Evolutionary conservation across 164 flowering plant species (phyloP).

Genomic region (Piper longum): DNA sequence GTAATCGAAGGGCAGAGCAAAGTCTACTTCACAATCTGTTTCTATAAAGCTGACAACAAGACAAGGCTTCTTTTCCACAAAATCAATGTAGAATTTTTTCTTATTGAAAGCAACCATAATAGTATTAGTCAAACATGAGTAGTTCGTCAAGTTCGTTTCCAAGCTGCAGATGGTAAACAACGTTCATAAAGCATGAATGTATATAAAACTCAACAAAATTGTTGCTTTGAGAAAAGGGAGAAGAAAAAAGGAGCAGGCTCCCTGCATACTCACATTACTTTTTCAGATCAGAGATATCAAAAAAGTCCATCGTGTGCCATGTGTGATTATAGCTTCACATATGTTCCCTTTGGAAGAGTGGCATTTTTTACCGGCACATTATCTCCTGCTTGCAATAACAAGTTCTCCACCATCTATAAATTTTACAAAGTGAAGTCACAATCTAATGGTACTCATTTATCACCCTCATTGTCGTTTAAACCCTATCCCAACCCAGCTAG

Average conservation of each 20-base stretch:
- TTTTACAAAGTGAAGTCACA: neutral
- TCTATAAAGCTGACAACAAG: slow-evolving; percentile 78
- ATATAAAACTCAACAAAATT: too few relatives aligned
- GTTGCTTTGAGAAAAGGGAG: neutral
- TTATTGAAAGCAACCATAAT: slow-evolving; percentile 92
- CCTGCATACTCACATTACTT: slow-evolving; percentile 53
- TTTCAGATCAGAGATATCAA: slow-evolving; percentile 93
- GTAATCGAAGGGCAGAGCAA: slow-evolving; percentile 95
- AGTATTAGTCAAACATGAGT: slow-evolving; percentile 81
- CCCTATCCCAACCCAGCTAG: too few relatives aligned
- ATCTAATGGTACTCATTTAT: too few relatives aligned
- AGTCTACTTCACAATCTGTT: slow-evolving; percentile 97
- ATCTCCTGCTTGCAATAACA: slow-evolving; percentile 87
- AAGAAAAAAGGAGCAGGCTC: neutral
- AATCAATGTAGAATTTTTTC: slow-evolving; percentile 82
- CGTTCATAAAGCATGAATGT: too few relatives aligned
- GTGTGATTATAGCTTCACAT: slow-evolving; percentile 79
- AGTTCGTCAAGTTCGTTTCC: slow-evolving; percentile 91
- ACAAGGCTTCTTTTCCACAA: slow-evolving; percentile 78
- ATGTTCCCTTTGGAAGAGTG: slow-evolving; percentile 84
- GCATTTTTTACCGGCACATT: slow-evolving; percentile 73
- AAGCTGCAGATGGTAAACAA: slow-evolving; percentile 36
- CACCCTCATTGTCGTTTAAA: too few relatives aligned
- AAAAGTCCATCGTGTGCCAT: slow-evolving; percentile 71
- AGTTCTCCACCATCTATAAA: slow-evolving; percentile 88